These are phyloP conservation scores for Hymenoscyphus fructigenus DNA, from an alignment of 2,329 filamentous ascomycete species.

Conservation along the genomic window DNA sequence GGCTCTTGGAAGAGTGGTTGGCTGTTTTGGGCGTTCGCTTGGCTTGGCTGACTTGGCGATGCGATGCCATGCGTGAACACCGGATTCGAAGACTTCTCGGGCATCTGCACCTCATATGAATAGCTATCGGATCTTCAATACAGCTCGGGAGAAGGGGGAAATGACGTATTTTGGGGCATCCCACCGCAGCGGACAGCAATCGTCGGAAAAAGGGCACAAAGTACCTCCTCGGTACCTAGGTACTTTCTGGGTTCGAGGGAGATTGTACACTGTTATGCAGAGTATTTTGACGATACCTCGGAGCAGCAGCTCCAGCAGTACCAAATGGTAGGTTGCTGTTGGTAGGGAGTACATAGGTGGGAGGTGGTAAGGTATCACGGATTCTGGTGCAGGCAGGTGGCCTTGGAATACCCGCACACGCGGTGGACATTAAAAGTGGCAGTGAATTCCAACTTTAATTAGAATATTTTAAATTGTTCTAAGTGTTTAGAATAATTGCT, in stretches of 20 bases:
- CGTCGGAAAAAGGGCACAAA: conserved; percentile 1
- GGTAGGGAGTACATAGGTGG: background rate
- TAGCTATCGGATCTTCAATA: conserved; percentile 4
- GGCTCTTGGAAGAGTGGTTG: background rate
- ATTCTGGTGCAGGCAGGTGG: too few relatives aligned
- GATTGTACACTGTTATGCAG: background rate
- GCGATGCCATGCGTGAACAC: background rate
- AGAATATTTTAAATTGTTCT: too few relatives aligned
- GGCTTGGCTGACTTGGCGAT: background rate
- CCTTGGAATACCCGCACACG: too few relatives aligned
- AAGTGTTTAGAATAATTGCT: too few relatives aligned
- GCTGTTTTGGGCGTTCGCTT: background rate
- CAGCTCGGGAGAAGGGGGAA: background rate
- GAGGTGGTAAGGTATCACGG: background rate
- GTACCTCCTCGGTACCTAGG: conserved; percentile 2
- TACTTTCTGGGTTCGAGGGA: background rate
- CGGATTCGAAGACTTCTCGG: background rate
- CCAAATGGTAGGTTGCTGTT: background rate
- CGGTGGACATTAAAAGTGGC: too few relatives aligned
- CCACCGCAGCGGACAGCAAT: conserved; percentile 13
- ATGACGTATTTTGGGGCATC: conserved; percentile 7
- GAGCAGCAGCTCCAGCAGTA: background rate
- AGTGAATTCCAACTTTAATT: too few relatives aligned
- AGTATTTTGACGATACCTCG: background rate
- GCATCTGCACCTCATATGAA: conserved; percentile 4